Base-by-base conservation (phyloP, 257 asterid genomes). In the Oldenlandia corymbosa region DNA sequence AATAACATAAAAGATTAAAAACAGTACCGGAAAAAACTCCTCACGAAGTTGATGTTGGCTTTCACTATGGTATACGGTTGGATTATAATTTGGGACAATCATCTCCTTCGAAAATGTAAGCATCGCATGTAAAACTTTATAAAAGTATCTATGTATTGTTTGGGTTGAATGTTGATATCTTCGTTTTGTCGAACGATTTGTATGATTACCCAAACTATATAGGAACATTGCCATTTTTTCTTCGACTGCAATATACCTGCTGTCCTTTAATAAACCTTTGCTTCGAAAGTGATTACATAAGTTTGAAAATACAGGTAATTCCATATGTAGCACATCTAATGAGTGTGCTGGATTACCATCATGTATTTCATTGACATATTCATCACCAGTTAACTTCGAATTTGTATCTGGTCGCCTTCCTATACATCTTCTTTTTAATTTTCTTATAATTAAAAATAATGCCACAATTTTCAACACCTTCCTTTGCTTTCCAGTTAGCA, bases 171-270 rank as follows among this genome's bases (percentile, higher is more conserved):
- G 53, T 47, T 47, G 53, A 16, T 7, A 47, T 21, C 20, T 18
- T 16, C 53, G 53, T 47, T 47, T 47, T 23, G 18, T 23, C 5
- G 18, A 20, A 5, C 20, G 20, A 47, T 47, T 47, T 16, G 53
- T 47, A 21, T 47, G 53, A 7, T 47, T 20, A 21, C 53, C 53
- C 53, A 47, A 47, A 47, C 14, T 30, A 20, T 3, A 3, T 7
- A 58, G 16, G 20, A 34, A 58, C 45, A 58, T 58, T n/a, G 63
- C 53, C 53, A 47, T 47, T 47, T 47, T 7, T 21, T 47, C 53
- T 17, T 47, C 53, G 1, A 47, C 53, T 6, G 53, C 14, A 1
- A 47, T 47, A 47, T 47, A 47, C 2, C 20, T 18, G 21, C 53
- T 10, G 20, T 47, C 18, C 20, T 47, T 47, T 16, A 47, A 47